Evolutionary conservation across 441 rosid genomes (phyloP), one percentile per base, ranked within the genome.

Genomic region (Metrosideros polymorpha): DNA sequence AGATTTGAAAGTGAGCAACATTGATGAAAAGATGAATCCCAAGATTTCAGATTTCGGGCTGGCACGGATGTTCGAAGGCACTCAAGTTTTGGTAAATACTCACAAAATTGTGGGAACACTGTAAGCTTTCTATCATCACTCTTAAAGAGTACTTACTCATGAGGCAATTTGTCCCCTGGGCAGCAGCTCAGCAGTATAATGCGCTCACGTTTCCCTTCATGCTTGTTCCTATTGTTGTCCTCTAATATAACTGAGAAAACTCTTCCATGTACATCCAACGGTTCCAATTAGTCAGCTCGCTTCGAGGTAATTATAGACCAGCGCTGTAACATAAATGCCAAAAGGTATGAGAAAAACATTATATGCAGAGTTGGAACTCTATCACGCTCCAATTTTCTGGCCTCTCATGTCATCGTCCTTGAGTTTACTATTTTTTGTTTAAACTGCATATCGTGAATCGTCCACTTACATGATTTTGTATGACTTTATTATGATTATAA

Each of bases 11-110:
- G 87, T 82, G 14, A 76, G 87, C 87, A 85, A 85, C 51, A 54
- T 85, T 18, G 84, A 82, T 27, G 57, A 45, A 39, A 82, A 79
- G 17, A 43, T 86, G 76, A 86, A 82, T 51, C 87, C 87, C 6
- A 56, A 82, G 43, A 86, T 86, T n/a, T 86, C 87, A 17, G 87
- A 86, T 54, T 86, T 86, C 14, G 87, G 87, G 61, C 50, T 86
- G 57, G 87, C 87, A 22, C 84, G 87, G 43, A 86, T 86, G 30
- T 86, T 82, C 9, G 43, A 86, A 18, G 84, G 76, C 53, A 82
- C 87, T 6, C 75, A 54, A 43, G 87, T 54, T 39, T 18, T 56
- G n/a, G 51, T 86, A 7, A 86, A 86, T 29, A 86, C 87, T 45
- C 84, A n/a, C 27, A 45, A 71, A 50, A 84, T 86, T 17, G 84